Evolutionary conservation across 225 moss, liverwort and hornwort genomes (phyloP).

Genomic region (Neckera pumila): DNA sequence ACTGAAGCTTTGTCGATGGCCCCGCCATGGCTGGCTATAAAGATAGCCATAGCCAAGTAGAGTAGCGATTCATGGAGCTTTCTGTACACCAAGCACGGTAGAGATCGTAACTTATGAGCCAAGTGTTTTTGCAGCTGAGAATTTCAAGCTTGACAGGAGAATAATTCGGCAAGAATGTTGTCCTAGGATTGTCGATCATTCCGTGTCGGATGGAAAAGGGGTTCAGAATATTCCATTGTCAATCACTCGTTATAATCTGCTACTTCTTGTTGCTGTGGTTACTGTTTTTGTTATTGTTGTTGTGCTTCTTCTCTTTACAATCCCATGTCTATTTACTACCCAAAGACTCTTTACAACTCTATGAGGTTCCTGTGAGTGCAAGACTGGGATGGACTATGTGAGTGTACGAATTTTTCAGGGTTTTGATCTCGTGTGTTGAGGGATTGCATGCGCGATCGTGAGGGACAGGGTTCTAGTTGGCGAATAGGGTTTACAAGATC

Average conservation of each 20-base stretch:
- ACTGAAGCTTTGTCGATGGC: background rate
- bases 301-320: background rate
- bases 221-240: slow-evolving; percentile 1
- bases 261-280: background rate
- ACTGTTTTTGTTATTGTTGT: background rate
- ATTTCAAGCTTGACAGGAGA: background rate
- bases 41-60: background rate
- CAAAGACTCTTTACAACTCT: background rate
- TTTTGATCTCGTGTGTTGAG: background rate
- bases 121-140: background rate
- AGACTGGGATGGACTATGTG: background rate
- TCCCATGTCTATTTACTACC: background rate
- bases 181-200: background rate
- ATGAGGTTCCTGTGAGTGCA: background rate
- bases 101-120: background rate
- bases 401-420: background rate
- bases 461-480: background rate
- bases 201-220: slow-evolving; percentile 2
- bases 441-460: background rate
- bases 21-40: background rate
- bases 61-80: background rate
- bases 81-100: background rate
- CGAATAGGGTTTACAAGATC: background rate
- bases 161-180: background rate
- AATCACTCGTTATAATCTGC: background rate